Conservation (phyloP, 192 early-diverging fungal species). For the Backusella morwellensis region DNA sequence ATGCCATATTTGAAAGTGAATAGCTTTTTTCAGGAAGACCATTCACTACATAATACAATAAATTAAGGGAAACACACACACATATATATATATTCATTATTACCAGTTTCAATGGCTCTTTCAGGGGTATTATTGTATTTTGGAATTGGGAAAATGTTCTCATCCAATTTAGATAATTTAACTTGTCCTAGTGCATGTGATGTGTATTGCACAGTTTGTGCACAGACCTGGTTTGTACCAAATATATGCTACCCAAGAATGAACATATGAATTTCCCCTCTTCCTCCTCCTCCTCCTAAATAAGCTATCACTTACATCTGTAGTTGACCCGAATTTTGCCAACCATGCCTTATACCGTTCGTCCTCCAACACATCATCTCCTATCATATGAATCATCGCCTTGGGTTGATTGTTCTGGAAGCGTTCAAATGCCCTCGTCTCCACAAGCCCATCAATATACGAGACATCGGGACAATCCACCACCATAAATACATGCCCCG, state of each 20-base stretch:
- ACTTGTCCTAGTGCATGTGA: slow-evolving; percentile 60
- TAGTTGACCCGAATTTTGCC: slow-evolving; percentile 60
- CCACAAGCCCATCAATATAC: slow-evolving; percentile 52
- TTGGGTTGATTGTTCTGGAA: slow-evolving; percentile 21
- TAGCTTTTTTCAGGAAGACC: slow-evolving; percentile 13
- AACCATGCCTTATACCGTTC: slow-evolving; percentile 73
- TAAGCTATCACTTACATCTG: slow-evolving; percentile 40
- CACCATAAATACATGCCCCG: slow-evolving; percentile 57
- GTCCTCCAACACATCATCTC: slow-evolving; percentile 61
- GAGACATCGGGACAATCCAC: slow-evolving; percentile 61
- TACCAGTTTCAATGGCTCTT: slow-evolving; percentile 14
- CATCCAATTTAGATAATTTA: slow-evolving; percentile 64
- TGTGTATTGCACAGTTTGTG: slow-evolving; percentile 65
- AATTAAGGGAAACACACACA: neutral
- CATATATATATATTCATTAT: neutral
- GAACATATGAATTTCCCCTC: neutral
- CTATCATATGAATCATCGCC: slow-evolving; percentile 69
- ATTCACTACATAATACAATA: neutral
- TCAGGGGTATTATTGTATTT: slow-evolving; percentile 50
- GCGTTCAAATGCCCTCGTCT: slow-evolving; percentile 41
- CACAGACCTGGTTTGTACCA: slow-evolving; percentile 59
- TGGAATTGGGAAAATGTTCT: slow-evolving; percentile 69
- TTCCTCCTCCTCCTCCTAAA: too few species aligned
- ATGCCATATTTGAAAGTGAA: slow-evolving; percentile 39
- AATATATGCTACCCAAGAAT: slow-evolving; percentile 64